Base-by-base conservation (phyloP, 306 rosid species). In the Pyrus communis region DNA sequence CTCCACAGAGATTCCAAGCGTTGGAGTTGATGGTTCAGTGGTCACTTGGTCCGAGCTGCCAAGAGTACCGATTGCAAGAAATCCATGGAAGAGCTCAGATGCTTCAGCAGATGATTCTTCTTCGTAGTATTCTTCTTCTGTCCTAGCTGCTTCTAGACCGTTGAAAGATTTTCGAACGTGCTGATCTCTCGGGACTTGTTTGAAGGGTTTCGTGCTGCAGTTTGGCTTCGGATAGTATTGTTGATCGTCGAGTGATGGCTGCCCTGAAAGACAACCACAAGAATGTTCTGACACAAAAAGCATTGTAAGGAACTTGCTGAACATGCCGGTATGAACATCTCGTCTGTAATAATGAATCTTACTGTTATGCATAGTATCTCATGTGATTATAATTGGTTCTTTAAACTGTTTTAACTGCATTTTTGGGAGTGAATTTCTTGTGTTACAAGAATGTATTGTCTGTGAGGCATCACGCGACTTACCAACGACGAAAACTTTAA, bases 11-110 rank as follows among this genome's bases (percentile, higher is more conserved):
- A 87, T 86, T 46, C 89, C 82, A 67, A 95, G 90, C 79, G 85
- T 86, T 79, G 99, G 99, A 30, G 97, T 95, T 78, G 92, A 82
- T 54, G 93, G 88, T 69, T 87, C 86, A 5, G 82, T 68, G 19
- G 74, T 69, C 17, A 81, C 75, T 74, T 92, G 93, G 11, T 90
- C 97, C 10, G 91, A 82, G 23, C 55, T 49, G 6, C 97, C 98
- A 57, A 95, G 93, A 28, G 99, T 95, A 69, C 99, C 99, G 19
- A 95, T 92, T 10, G 99, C 97, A 21, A 95, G 84, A 74, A 95
- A 95, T n/a, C 99, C 99, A 52, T 94, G 97, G 83, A 92, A 95
- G 85, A 89, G 86, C 77, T 91, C 93, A 77, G 81, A 85, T 67
- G 89, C 84, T 22, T 80, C 82, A 67, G 79, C 81, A 1, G 88